Base-by-base conservation (phyloP, 2,329 filamentous ascomycete species). In the Epichloe amarillans region DNA sequence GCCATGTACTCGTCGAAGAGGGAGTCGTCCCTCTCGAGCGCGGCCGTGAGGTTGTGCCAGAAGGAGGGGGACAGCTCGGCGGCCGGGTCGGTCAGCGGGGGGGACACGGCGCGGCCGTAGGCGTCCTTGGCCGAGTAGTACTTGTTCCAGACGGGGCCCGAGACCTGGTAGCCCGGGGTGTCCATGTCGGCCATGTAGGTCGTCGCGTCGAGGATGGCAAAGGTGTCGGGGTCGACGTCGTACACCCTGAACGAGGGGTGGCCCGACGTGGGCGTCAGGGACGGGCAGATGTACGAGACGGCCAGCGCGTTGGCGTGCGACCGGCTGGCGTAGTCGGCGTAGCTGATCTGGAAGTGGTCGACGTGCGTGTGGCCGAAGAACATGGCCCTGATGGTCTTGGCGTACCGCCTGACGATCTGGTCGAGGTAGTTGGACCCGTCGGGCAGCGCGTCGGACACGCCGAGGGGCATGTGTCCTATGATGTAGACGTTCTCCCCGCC, bases 341-440 rank as follows among this genome's bases (percentile, higher is more conserved):
- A 80, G n/a, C 71, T 71, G 46, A 81, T 64, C 57, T 79, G 66
- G 56, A 79, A 79, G 46, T 76, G 70, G 55, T 79, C 76, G 50
- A 67, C 64, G 62, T 79, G 77, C 0, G 76, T 79, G 60, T 80
- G 76, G 5, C 71, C 76, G 55, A 73, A 79, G 63, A 79, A 80
- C 55, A 78, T 66, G 35, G 67, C 75, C 10, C 72, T 70, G n/a
- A 80, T 73, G 6, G 75, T 78, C 21, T 65, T 66, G 14, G 69
- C 65, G 60, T 77, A 80, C 36, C 76, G 71, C 41, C 71, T 67
- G 12, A 77, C 62, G 45, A 79, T 71, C 56, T 74, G 70, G 56
- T 79, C 71, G 15, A 78, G 67, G 56, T 74, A 72, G 56, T 74
- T 69, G 39, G 72, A 74, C 47, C 68, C 66, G 53, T 77, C 73